Conservation (phyloP, 805 yeast species). For the Metschnikowia bowlesiae region DNA sequence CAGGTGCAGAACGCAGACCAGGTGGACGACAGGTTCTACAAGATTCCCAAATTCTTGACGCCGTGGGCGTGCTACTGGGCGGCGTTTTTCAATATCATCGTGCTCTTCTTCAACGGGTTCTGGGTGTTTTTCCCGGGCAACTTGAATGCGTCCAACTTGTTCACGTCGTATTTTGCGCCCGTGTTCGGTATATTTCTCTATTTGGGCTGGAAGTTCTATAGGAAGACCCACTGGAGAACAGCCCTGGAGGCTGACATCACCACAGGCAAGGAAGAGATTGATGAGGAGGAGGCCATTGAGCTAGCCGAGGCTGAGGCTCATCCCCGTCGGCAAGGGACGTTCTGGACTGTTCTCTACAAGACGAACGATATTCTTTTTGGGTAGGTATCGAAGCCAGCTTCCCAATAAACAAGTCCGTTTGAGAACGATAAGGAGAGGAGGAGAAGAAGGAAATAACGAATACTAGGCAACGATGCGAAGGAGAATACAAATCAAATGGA, state of each 20-base stretch:
- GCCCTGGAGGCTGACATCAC: slow-evolving; percentile 50
- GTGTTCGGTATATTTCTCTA: slow-evolving; percentile 47
- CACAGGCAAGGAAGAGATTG: slow-evolving; percentile 53
- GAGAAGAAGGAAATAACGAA: too few species aligned
- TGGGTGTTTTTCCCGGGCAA: slow-evolving; percentile 38
- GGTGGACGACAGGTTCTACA: slow-evolving; percentile 12
- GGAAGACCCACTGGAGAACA: slow-evolving; percentile 43
- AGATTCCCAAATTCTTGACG: slow-evolving; percentile 11
- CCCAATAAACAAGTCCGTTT: too few species aligned
- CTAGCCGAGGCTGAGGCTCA: slow-evolving; percentile 16
- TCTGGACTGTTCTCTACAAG: slow-evolving; percentile 21
- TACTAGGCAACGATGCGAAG: too few species aligned
- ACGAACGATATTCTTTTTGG: slow-evolving; percentile 22
- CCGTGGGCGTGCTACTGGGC: slow-evolving; percentile 18
- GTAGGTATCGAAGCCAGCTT: slow-evolving; percentile 4
- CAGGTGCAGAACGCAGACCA: slow-evolving; percentile 36
- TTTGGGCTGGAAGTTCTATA: slow-evolving; percentile 48
- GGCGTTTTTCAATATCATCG: slow-evolving; percentile 19
- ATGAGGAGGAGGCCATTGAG: slow-evolving; percentile 49
- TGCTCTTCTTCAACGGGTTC: slow-evolving; percentile 39
- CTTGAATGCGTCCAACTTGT: slow-evolving; percentile 30
- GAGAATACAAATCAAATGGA: too few species aligned
- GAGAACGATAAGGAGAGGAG: too few species aligned
- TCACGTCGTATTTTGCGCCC: slow-evolving; percentile 37
- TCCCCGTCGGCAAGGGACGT: slow-evolving; percentile 20